phyloP scores from a whole-genome alignment of 164 flowering plant species.

The Aristolochia contorta region DNA sequence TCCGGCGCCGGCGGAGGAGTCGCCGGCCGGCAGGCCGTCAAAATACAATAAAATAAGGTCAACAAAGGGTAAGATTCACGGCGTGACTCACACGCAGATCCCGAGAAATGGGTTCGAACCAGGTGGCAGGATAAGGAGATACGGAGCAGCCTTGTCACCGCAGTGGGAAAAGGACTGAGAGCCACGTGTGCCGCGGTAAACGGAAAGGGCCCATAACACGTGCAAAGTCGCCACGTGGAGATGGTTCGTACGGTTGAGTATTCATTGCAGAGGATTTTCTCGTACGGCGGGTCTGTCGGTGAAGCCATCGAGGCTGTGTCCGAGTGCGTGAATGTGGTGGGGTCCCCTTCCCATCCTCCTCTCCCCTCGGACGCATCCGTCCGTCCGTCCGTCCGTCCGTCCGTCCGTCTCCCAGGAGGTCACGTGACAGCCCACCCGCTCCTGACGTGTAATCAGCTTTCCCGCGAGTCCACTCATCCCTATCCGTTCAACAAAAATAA shows the following conservation, averaged over 20 bases:
- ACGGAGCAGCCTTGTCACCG: background rate
- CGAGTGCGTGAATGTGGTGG: background rate
- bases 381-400: too few species aligned
- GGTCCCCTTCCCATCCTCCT: too few species aligned
- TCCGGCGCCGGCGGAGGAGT: too few species aligned
- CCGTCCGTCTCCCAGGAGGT: too few species aligned
- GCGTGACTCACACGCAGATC: constrained; percentile 3
- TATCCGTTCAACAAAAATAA: too few species aligned
- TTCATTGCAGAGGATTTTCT: constrained; percentile 1
- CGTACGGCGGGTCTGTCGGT: constrained; percentile 1
- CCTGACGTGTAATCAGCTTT: too few species aligned
- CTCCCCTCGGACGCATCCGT: too few species aligned
- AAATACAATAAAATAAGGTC: background rate
- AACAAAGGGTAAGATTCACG: background rate
- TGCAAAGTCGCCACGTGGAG: background rate
- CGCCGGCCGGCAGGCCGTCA: background rate
- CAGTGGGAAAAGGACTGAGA: background rate
- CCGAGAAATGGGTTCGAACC: background rate
- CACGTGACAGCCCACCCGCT: too few species aligned
- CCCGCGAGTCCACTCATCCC: too few species aligned
- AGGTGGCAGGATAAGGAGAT: background rate
- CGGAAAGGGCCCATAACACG: too few species aligned
- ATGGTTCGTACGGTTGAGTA: background rate
- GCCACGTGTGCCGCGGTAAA: constrained; percentile 1
- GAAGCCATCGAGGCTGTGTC: background rate